Percentiles rank a stretch among this genome's conserved stretches.
Conservation (phyloP, 768 basidiomycete genomes). For the Lactifluus rugatus region DNA sequence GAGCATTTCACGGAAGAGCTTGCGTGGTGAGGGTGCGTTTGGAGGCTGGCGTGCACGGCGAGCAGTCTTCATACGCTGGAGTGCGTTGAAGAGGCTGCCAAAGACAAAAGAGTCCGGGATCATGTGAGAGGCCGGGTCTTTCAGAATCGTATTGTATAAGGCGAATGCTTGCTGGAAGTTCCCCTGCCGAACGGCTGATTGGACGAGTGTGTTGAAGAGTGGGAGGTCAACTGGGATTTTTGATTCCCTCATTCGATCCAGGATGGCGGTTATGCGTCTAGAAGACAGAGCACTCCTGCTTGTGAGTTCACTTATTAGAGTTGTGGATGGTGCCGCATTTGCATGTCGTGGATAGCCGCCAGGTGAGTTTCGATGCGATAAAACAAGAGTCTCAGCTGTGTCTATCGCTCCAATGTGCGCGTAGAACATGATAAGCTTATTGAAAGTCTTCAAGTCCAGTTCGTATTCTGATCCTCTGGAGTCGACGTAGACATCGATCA, state of each 20-base stretch:
- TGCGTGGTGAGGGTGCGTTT: slow-evolving; percentile 7
- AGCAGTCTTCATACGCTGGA: neutral
- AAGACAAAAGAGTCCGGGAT: slow-evolving; percentile 25
- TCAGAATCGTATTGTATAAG: slow-evolving; percentile 35
- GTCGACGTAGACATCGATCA: slow-evolving; percentile 15
- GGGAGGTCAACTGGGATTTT: slow-evolving; percentile 31
- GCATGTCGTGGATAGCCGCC: slow-evolving; percentile 20
- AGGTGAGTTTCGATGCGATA: slow-evolving; percentile 17
- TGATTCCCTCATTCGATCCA: slow-evolving; percentile 32
- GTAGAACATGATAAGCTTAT: slow-evolving; percentile 23
- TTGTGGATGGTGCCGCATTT: slow-evolving; percentile 28
- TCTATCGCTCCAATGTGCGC: slow-evolving; percentile 27
- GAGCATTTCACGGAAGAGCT: slow-evolving; percentile 19
- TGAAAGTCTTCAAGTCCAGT: slow-evolving; percentile 16
- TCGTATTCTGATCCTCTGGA: slow-evolving; percentile 5
- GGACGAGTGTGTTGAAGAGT: slow-evolving; percentile 43
- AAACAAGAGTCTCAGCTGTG: slow-evolving; percentile 26
- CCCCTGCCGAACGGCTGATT: slow-evolving; percentile 28
- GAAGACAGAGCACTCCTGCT: slow-evolving; percentile 22
- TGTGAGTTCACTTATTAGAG: slow-evolving; percentile 32
- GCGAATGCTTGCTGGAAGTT: slow-evolving; percentile 32
- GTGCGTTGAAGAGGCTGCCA: slow-evolving; percentile 18
- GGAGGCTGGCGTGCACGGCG: neutral
- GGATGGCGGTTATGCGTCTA: slow-evolving; percentile 27
- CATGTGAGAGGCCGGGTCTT: slow-evolving; percentile 25